A percentile compares a stretch with the other conserved stretches of the same genome.
phyloP scores from a whole-genome alignment of 2,329 filamentous ascomycete species.

The Colletotrichum nymphaeae region DNA sequence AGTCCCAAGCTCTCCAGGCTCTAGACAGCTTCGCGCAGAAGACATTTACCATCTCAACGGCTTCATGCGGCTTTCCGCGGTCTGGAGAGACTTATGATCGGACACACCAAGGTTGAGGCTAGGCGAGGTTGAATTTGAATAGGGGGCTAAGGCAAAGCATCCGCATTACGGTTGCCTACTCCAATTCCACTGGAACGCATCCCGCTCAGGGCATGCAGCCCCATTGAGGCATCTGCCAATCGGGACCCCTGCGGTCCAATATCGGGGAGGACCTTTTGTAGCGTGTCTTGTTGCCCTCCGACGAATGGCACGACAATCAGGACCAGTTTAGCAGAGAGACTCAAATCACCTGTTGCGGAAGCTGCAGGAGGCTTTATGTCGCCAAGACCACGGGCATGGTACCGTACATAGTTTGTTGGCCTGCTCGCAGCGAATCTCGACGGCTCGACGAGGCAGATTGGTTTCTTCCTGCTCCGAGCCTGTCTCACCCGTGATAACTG shows the following conservation, averaged over 20 bases:
- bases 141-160: neutral
- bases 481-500: neutral
- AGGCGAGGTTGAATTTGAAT: neutral
- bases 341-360: neutral
- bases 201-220: neutral
- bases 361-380: neutral
- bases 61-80: neutral
- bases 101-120: neutral
- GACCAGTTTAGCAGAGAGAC: neutral
- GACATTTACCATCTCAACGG: neutral
- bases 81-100: neutral
- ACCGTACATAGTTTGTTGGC: neutral
- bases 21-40: neutral
- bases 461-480: neutral
- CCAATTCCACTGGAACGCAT: neutral
- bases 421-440: too few relatives aligned
- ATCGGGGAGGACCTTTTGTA: constrained; percentile 22
- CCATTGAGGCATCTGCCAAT: neutral
- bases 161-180: neutral
- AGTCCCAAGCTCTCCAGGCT: neutral
- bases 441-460: neutral
- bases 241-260: constrained; percentile 16
- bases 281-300: constrained; percentile 15
- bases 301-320: constrained; percentile 26
- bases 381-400: neutral